Base-by-base conservation (phyloP, 345 rosid genomes). In the Lumnitzera racemosa region DNA sequence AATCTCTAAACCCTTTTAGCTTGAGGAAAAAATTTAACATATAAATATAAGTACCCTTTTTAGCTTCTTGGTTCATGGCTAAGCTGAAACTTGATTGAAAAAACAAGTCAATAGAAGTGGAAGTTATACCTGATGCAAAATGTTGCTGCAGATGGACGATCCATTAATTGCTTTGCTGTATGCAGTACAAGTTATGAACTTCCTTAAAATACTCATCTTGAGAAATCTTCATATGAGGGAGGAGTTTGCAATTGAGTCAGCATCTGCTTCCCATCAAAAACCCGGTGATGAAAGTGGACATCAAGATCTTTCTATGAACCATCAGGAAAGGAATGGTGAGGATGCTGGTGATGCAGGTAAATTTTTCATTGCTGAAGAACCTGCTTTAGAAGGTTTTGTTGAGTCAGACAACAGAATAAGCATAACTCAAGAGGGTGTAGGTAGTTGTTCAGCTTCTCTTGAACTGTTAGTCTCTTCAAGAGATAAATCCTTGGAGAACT, bases 141-240 rank as follows among this genome's bases (percentile, higher is more conserved):
- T 69, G 58, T 36, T 51, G 25, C 64, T 79, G 77, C 78, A 91
- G 96, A 91, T 91, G 98, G 90, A 79, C 24, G 98, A 92, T 75
- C 96, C 98, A 11, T 77, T 92, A 68, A 87, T 88, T n/a, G 96
- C 98, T 46, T 55, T 92, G 72, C 85, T 89, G 96, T 85, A 87
- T 61, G 96, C 91, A 24, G 98, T 89, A 66, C 96, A 89, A 69
- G 96, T 92, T 80, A 92, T 92, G 96, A 92, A 92, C 77, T 92
- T 92, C 70, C 96, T 89, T 66, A 92, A 89, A 83, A 81, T 78
- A 23, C 94, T 89, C 5, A 73, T 85, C 36, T 53, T 78, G 27
- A 77, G 81, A 70, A 81, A 72, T 16, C 70, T 89, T 64, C 72
- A 80, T 65, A 88, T 78, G 64, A 87, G 98, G 72, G 83, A 83